phyloP scores from a whole-genome alignment of 2,329 filamentous ascomycete species.

The Fusarium sacchari region DNA sequence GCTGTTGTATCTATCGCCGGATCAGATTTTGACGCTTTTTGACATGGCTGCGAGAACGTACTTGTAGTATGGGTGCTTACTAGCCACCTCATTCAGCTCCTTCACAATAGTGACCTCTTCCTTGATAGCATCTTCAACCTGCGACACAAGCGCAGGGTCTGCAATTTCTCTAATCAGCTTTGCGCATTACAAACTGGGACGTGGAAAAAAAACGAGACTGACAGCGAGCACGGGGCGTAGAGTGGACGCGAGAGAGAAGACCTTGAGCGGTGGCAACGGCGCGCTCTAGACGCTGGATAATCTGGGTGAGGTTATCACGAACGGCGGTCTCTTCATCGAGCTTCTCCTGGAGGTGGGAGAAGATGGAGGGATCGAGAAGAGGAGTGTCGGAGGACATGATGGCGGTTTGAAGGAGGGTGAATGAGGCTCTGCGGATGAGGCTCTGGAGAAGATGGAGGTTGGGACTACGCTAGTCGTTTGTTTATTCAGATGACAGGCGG shows the following conservation, averaged over 20 bases:
- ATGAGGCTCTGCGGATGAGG: slow-evolving; percentile 36
- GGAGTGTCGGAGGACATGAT: slow-evolving; percentile 48
- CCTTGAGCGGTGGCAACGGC: slow-evolving; percentile 85
- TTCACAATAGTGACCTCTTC: slow-evolving; percentile 77
- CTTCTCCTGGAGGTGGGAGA: slow-evolving; percentile 85
- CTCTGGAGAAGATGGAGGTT: slow-evolving; percentile 15
- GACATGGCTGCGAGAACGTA: slow-evolving; percentile 51
- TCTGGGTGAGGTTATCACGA: slow-evolving; percentile 83
- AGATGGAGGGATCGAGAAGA: slow-evolving; percentile 79
- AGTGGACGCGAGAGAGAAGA: slow-evolving; percentile 88
- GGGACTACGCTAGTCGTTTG: slow-evolving; percentile 17
- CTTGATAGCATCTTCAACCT: slow-evolving; percentile 76
- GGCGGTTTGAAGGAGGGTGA: slow-evolving; percentile 2
- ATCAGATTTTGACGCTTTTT: slow-evolving; percentile 9
- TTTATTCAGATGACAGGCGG: background rate
- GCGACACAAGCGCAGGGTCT: slow-evolving; percentile 74
- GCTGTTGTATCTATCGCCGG: slow-evolving; percentile 71
- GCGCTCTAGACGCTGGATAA: slow-evolving; percentile 84
- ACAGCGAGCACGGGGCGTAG: slow-evolving; percentile 74
- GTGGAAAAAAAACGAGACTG: slow-evolving; percentile 42
- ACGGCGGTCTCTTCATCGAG: slow-evolving; percentile 88
- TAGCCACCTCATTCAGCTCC: slow-evolving; percentile 77
- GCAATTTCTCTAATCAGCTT: background rate
- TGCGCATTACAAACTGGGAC: background rate
- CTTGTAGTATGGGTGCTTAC: slow-evolving; percentile 96